These are phyloP conservation scores for Chaetomiaceae sp. DNA, from an alignment of 2,329 filamentous ascomycete species.

Conservation along the genomic window DNA sequence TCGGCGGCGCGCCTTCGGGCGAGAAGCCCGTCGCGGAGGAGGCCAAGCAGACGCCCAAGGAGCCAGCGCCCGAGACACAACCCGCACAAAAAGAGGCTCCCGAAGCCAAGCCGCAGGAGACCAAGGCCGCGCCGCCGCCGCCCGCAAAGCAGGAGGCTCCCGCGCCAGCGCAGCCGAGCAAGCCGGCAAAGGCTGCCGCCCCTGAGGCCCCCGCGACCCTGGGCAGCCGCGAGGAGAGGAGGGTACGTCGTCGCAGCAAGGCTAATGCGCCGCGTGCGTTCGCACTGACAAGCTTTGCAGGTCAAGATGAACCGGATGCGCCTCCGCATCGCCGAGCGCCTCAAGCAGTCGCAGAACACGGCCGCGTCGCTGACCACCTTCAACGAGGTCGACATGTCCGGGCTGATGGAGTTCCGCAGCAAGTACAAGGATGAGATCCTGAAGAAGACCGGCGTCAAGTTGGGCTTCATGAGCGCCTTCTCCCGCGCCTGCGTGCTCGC, in stretches of 20 bases:
- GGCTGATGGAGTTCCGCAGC: constrained; percentile 94
- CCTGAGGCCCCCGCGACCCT: constrained; percentile 43
- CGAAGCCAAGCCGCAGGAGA: constrained; percentile 35
- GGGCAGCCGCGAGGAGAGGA: constrained; percentile 79
- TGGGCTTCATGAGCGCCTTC: constrained; percentile 99
- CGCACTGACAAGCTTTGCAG: constrained; percentile 39
- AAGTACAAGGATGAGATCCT: constrained; percentile 94
- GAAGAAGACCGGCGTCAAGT: constrained; percentile 94
- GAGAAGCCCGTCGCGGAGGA: constrained; percentile 50
- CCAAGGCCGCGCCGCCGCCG: constrained; percentile 28
- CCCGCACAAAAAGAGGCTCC: constrained; percentile 40
- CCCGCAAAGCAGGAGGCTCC: constrained; percentile 31
- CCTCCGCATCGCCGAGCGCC: constrained; percentile 89
- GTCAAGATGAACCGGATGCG: constrained; percentile 99
- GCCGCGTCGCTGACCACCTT: constrained; percentile 96
- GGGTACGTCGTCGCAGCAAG: constrained; percentile 53
- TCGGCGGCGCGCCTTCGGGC: constrained; percentile 59
- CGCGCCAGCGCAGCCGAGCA: constrained; percentile 27
- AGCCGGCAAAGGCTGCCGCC: constrained; percentile 29
- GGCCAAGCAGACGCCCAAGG: constrained; percentile 38
- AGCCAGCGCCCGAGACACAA: constrained; percentile 31
- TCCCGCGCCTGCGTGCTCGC: constrained; percentile 83
- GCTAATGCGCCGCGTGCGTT: background rate
- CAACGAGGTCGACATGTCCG: constrained; percentile 99
- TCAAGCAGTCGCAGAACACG: constrained; percentile 99